Conservation (phyloP, 1,284 basidiomycete species). For the Chalciporus sp. region DNA sequence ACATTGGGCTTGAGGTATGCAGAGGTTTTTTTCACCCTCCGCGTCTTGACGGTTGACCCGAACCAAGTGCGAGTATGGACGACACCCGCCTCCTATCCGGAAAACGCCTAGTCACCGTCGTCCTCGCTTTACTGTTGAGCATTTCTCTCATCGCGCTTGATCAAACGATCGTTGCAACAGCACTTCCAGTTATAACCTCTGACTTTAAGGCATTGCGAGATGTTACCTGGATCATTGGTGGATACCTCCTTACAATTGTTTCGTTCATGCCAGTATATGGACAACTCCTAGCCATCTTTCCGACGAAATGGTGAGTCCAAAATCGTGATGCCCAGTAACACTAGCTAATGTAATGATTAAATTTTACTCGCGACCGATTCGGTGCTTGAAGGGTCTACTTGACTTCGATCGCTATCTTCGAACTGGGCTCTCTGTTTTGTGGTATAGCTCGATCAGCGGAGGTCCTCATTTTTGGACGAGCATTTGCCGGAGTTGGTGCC, state of each 20-base stretch:
- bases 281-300: constrained; percentile 12
- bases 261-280: constrained; percentile 19
- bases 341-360: constrained; percentile 7
- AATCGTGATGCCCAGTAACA: constrained; percentile 18
- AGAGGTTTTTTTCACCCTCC: neutral
- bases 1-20: neutral
- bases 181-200: constrained; percentile 44
- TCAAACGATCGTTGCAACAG: constrained; percentile 41
- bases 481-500: constrained; percentile 41
- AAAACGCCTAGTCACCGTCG: constrained; percentile 4
- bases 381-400: constrained; percentile 33
- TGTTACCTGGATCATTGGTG: constrained; percentile 15
- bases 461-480: constrained; percentile 47
- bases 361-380: constrained; percentile 14
- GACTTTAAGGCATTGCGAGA: constrained; percentile 41
- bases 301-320: constrained; percentile 12
- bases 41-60: neutral
- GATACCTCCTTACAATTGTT: constrained; percentile 19
- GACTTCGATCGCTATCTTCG: constrained; percentile 38
- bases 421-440: constrained; percentile 52
- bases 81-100: constrained; percentile 10
- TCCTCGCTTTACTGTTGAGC: constrained; percentile 12
- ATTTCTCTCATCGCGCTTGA: constrained; percentile 38
- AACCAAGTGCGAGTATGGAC: constrained; percentile 6
- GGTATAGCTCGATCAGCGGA: constrained; percentile 47